Base-by-base conservation (phyloP, 495 filamentous ascomycete genomes). In the Annulohypoxylon nitens region DNA sequence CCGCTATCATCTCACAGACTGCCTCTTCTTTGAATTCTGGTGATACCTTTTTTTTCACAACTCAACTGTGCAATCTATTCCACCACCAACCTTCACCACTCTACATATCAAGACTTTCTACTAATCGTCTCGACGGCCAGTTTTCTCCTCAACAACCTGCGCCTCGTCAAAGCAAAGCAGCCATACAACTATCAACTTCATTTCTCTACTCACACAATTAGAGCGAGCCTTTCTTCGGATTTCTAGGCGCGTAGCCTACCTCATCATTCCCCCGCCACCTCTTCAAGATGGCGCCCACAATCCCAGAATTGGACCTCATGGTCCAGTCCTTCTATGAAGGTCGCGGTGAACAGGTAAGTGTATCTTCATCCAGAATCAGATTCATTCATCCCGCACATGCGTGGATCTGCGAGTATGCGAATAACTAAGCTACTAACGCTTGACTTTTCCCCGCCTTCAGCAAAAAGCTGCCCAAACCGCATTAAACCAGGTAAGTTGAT, bases 261-360 rank as follows among this genome's bases (percentile, higher is more conserved):
- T 70, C 30, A 61, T 63, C 41, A 62, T 50, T 63, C 60, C 59
- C 63, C 69, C 41, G 69, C 74, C 51, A 71, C 64, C 54, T 36
- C 58, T 69, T 73, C 63, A 57, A 82, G 75, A 88, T 87, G 86
- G 83, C 87, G 75, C 82, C 87, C 74, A 83, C 90, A 71, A 94
- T 99, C 78, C 89, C 90, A 79, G 97, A 99, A 87, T 86, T 99
- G 83, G 96, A 99, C 89, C 90, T 89, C 78, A 97, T 93, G 67
- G 95, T 98, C 87, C 94, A 91, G 71, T 91, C 93, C 82, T 98
- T 99, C 85, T 98, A 97, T 73, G 96, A 98, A 84, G 95, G 93
- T 79, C 91, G 95, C 80, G 96, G 96, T 48, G 92, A 97, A 60
- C 85, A 93, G 84, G 95, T 98, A 85, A 79, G 89, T 83, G 69